These are phyloP conservation scores for Ophiocordyceps camponoti-floridani DNA, from an alignment of 2,329 filamentous ascomycete species.

Conservation along the genomic window DNA sequence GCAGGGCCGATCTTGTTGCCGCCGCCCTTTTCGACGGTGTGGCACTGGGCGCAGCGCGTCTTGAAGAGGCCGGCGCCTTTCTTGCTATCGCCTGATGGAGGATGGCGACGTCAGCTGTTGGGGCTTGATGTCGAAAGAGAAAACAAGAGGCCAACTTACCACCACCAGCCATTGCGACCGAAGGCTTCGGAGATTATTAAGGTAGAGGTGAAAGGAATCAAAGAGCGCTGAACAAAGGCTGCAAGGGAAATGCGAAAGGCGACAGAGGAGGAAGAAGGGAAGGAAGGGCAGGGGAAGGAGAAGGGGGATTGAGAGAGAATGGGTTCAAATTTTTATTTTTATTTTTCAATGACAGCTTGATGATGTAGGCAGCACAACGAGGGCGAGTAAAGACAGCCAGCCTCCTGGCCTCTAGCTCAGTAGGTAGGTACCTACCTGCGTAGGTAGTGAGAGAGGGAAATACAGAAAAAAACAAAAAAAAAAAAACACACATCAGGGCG, in stretches of 20 bases:
- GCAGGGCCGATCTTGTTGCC: constrained; percentile 97
- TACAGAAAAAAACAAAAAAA: neutral
- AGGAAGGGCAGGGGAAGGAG: neutral
- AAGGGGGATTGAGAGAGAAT: too few relatives aligned
- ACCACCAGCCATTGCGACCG: constrained; percentile 26
- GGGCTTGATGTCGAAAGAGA: neutral
- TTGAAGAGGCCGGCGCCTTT: constrained; percentile 99
- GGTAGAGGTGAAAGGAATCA: constrained; percentile 5
- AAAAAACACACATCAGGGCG: neutral
- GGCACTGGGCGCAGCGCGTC: constrained; percentile 96
- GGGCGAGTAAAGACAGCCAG: too few relatives aligned
- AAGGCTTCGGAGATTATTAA: constrained; percentile 5
- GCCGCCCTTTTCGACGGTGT: constrained; percentile 80
- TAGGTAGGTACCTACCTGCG: too few relatives aligned
- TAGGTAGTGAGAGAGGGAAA: constrained; percentile 20
- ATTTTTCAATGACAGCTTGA: too few relatives aligned
- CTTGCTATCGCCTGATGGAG: constrained; percentile 58
- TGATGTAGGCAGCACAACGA: too few relatives aligned
- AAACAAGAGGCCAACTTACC: constrained; percentile 12
- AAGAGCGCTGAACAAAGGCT: too few relatives aligned
- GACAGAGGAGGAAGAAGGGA: neutral
- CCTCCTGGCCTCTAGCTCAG: too few relatives aligned
- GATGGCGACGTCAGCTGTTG: neutral
- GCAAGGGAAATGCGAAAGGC: constrained; percentile 1
- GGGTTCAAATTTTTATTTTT: too few relatives aligned